These are phyloP conservation scores for Aspergillus taichungensis DNA, from an alignment of 495 filamentous ascomycete species.

Conservation along the genomic window DNA sequence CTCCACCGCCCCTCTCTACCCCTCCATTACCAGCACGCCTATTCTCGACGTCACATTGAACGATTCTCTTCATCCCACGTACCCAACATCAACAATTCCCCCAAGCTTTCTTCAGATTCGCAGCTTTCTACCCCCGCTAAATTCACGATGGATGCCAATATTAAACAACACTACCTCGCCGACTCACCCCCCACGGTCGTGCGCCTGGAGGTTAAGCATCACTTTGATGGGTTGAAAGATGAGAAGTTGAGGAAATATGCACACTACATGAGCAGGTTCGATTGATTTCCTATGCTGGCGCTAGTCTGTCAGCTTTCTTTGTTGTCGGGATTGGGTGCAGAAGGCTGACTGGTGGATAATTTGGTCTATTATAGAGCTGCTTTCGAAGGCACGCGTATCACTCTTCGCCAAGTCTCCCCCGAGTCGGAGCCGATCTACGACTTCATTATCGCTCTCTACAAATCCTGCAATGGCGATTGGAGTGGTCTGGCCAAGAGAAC, in stretches of 20 bases:
- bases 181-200: constrained; percentile 86
- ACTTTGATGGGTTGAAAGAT: constrained; percentile 75
- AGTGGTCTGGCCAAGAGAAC: constrained; percentile 57
- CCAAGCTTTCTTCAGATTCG: constrained; percentile 5
- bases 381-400: constrained; percentile 76
- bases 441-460: constrained; percentile 75
- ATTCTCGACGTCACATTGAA: neutral
- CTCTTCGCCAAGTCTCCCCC: constrained; percentile 79
- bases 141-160: constrained; percentile 31
- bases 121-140: constrained; percentile 4
- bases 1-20: constrained; percentile 28
- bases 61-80: constrained; percentile 7
- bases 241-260: constrained; percentile 70
- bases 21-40: constrained; percentile 14
- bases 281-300: neutral
- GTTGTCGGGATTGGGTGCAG: neutral
- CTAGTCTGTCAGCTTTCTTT: neutral
- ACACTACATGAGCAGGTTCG: constrained; percentile 80
- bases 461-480: constrained; percentile 71
- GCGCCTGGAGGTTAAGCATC: constrained; percentile 74
- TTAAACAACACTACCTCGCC: constrained; percentile 64
- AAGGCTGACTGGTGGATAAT: constrained; percentile 3
- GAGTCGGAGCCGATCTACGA: constrained; percentile 90
- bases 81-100: constrained; percentile 5
- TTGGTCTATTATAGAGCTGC: constrained; percentile 50